These are phyloP conservation scores for Vitis cinerea DNA, from an alignment of 164 flowering plant genomes.

Conservation along the genomic window DNA sequence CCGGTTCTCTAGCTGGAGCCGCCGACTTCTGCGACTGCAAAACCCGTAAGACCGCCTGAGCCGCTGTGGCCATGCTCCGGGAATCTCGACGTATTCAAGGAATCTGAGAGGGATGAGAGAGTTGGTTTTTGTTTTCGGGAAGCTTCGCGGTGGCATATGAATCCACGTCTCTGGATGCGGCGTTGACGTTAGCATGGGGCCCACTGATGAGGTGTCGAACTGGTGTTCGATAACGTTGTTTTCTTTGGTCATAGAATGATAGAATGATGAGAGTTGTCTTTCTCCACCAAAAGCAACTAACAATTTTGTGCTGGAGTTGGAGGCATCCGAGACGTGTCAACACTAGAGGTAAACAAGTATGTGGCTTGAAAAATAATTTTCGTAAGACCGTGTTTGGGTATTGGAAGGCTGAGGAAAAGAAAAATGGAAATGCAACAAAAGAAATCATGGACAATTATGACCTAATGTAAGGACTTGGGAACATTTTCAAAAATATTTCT, in stretches of 20 bases:
- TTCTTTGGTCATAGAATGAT: background rate
- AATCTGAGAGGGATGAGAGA: background rate
- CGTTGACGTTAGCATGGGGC: slow-evolving; percentile 5
- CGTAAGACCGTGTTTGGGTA: too few relatives aligned
- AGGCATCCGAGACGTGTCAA: too few relatives aligned
- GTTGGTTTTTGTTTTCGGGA: background rate
- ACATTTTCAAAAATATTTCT: too few relatives aligned
- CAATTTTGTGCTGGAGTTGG: too few relatives aligned
- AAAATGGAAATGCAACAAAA: too few relatives aligned
- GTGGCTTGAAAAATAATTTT: too few relatives aligned
- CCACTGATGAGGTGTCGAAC: slow-evolving; percentile 8
- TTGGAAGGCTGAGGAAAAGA: too few relatives aligned
- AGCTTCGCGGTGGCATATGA: slow-evolving; percentile 14
- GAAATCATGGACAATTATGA: too few relatives aligned
- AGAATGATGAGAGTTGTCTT: too few relatives aligned
- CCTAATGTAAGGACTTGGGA: too few relatives aligned
- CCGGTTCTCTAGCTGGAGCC: slow-evolving; percentile 11
- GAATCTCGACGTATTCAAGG: background rate
- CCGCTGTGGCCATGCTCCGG: slow-evolving; percentile 25
- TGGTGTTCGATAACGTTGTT: slow-evolving; percentile 14
- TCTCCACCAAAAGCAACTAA: too few relatives aligned
- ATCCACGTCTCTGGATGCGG: slow-evolving; percentile 25
- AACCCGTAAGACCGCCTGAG: slow-evolving; percentile 34
- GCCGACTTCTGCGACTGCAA: slow-evolving; percentile 18
- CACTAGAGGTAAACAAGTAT: too few relatives aligned